Evolutionary conservation across 2,329 filamentous ascomycete genomes (phyloP), one percentile per base, ranked within the genome.

Genomic region (Metarhizium guizhouense): DNA sequence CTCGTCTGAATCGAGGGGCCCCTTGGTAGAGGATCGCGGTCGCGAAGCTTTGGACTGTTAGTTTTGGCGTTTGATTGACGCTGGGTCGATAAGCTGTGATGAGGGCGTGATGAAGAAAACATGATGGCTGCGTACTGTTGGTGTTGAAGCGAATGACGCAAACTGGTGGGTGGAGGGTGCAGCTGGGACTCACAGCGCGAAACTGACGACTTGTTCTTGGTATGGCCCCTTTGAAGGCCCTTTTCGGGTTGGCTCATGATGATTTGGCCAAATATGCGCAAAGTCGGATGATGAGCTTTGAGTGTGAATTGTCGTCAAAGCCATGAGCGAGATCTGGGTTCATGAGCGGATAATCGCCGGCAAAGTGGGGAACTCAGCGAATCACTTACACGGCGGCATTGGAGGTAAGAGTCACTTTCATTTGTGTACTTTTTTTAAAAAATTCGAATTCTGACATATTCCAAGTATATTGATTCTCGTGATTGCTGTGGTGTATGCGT

Each of bases 1-100:
- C 59, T 57, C 50, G 47, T 61, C 54, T 25, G 53, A 49, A 6
- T 54, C 55, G 32, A 61, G 56, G 13, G 56, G 58, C 3, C 59
- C 58, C 49, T 52, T 59, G 8, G 54, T 59, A 6, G 54, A 56
- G 14, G 58, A 58, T 8, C 55, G 56, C 25, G 54, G 59, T 49
- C 57, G 57, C 38, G 59, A 60, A 30, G 59, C 59, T 61, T 47
- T 3, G 29, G 30, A 3, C 6, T 54, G 38, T 53, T 20, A 54
- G 34, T 38, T 3, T 4, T 16, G 7, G 18, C 25, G 29, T 45
- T 20, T n/a, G 30, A 30, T 52, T 34, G 42, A n/a, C 34, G 6
- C 10, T 13, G 47, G 18, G 14, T 47, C 5, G 20, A 30, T 25
- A 4, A 18, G 40, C 16, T 6, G n/a, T 43, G 11, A 6, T 16